Percentiles rank a stretch among this genome's conserved stretches.
Evolutionary conservation across 1,284 basidiomycete species (phyloP).

Genomic region (Sporisorium reilianum): DNA sequence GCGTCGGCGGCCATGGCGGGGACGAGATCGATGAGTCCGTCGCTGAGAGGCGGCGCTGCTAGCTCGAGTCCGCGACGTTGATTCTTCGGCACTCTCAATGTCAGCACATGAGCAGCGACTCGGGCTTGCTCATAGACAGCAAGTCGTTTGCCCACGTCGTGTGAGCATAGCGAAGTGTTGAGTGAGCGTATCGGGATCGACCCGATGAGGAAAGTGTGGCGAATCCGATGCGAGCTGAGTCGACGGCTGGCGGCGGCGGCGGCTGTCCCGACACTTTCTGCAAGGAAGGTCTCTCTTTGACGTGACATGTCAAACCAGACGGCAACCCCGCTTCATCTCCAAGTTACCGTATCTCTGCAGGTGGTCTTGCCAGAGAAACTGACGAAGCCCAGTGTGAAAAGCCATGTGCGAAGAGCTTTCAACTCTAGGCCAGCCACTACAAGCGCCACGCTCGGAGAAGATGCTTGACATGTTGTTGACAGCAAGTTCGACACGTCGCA

Average conservation of each 20-base stretch:
- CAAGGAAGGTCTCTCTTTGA: background rate
- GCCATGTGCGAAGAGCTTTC: background rate
- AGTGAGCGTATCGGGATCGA: background rate
- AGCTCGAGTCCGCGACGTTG: conserved; percentile 18
- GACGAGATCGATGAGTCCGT: conserved; percentile 33
- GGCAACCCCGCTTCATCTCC: background rate
- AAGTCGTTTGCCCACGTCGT: background rate
- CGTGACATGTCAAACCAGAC: background rate
- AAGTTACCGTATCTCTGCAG: too few species aligned
- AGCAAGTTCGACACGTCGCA: too few species aligned
- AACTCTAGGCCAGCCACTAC: background rate
- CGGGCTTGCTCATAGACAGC: background rate
- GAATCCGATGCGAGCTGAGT: too few species aligned
- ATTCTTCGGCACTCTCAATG: background rate
- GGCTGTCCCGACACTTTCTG: too few species aligned
- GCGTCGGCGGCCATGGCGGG: conserved; percentile 27
- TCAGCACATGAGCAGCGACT: background rate
- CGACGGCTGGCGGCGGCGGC: too few species aligned
- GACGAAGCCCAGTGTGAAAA: too few species aligned
- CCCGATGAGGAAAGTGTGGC: background rate
- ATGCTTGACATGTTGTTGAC: too few species aligned
- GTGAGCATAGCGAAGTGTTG: background rate
- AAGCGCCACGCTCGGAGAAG: background rate
- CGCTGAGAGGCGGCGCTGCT: conserved; percentile 33
- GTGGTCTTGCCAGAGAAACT: too few species aligned